These are phyloP conservation scores for Rhizoclosmatium globosum DNA, from an alignment of 192 early-diverging fungal genomes.

Conservation along the genomic window DNA sequence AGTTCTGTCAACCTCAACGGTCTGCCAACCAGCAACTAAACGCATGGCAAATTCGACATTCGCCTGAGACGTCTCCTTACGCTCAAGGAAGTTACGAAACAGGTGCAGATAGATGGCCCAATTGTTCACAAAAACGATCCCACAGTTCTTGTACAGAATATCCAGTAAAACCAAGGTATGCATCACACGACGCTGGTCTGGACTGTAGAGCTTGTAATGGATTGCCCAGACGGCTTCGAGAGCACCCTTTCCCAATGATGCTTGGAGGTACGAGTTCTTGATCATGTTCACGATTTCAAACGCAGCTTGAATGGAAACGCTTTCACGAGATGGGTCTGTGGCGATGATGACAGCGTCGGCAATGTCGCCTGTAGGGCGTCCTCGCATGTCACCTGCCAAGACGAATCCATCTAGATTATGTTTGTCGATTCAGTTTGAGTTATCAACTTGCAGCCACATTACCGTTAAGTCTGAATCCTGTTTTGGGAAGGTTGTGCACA, in stretches of 20 bases:
- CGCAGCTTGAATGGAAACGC: neutral
- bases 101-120: neutral
- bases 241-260: neutral
- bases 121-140: constrained; percentile 14
- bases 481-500: neutral
- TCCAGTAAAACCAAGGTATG: constrained; percentile 4
- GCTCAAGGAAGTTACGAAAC: constrained; percentile 18
- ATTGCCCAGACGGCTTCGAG: constrained; percentile 11
- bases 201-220: neutral
- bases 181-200: neutral
- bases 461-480: neutral
- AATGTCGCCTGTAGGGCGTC: neutral
- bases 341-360: neutral
- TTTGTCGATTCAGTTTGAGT: too few species aligned
- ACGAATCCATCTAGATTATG: too few species aligned
- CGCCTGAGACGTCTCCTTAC: neutral
- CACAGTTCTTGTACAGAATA: constrained; percentile 8
- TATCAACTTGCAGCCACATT: neutral
- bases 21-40: constrained; percentile 8
- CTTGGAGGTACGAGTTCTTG: neutral
- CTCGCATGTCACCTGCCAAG: neutral
- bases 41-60: neutral
- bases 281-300: constrained; percentile 16
- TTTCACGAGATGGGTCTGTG: neutral
- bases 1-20: neutral